Evolutionary conservation across 202 grass and related monocot genomes (phyloP).

Genomic region (Schoenoplectus triqueter): DNA sequence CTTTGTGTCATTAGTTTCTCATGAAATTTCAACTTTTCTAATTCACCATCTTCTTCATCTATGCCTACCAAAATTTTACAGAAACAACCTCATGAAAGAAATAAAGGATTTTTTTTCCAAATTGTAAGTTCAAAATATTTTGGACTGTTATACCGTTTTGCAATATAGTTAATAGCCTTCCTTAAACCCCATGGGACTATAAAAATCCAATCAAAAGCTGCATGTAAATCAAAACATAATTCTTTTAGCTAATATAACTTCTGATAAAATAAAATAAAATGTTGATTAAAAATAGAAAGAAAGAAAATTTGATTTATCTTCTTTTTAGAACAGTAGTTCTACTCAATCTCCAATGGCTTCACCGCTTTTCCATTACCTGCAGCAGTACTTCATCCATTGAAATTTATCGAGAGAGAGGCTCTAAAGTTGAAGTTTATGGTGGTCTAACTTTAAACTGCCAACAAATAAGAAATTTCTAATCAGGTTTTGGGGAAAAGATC

Average conservation of each 20-base stretch:
- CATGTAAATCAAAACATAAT: constrained; percentile 58
- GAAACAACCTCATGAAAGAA: constrained; percentile 33
- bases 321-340: constrained; percentile 38
- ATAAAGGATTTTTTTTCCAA: background rate
- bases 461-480: background rate
- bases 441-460: constrained; percentile 9
- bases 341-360: constrained; percentile 94
- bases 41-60: constrained; percentile 88
- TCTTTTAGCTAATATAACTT: background rate
- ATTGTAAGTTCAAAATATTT: constrained; percentile 45
- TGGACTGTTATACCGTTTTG: constrained; percentile 64
- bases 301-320: constrained; percentile 11
- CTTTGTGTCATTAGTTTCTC: constrained; percentile 75
- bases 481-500: background rate
- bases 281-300: constrained; percentile 7
- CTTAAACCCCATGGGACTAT: constrained; percentile 92
- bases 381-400: constrained; percentile 47
- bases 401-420: constrained; percentile 17
- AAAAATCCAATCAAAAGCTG: constrained; percentile 91
- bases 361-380: constrained; percentile 56
- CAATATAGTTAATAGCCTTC: constrained; percentile 70
- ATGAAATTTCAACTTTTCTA: constrained; percentile 44
- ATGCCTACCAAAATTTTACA: constrained; percentile 58
- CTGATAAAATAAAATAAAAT: constrained; percentile 32
- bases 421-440: constrained; percentile 1